Percentiles rank a stretch among this genome's conserved stretches.
Evolutionary conservation across 192 early-diverging fungal species (phyloP).

Genomic region (Coemansia sp.): DNA sequence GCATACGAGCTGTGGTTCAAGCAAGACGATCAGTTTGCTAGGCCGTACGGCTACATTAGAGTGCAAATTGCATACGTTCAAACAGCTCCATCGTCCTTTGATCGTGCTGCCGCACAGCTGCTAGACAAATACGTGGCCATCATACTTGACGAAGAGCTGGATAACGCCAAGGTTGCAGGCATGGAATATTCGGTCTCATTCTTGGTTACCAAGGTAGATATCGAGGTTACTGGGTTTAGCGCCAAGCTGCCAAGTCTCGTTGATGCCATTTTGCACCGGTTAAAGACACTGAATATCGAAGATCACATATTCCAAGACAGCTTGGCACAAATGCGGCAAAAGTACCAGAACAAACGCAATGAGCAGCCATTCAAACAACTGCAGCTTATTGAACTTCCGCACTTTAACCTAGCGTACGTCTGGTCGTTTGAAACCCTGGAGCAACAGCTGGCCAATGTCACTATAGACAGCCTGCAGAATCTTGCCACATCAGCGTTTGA

Average conservation of each 20-base stretch:
- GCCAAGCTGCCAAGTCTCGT: neutral
- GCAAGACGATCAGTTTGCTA: constrained; percentile 84
- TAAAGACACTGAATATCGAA: neutral
- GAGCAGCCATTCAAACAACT: neutral
- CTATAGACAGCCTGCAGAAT: neutral
- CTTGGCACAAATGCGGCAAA: neutral
- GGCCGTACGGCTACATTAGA: constrained; percentile 64
- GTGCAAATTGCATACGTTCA: neutral
- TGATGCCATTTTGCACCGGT: neutral
- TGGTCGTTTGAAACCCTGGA: neutral
- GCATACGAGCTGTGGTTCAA: constrained; percentile 79
- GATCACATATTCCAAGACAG: neutral
- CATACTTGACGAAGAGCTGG: neutral
- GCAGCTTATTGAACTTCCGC: neutral
- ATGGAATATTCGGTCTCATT: neutral
- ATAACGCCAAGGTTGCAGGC: neutral
- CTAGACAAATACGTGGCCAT: neutral
- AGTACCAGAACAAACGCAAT: neutral
- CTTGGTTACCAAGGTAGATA: neutral
- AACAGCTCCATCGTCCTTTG: neutral
- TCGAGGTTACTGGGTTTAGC: neutral
- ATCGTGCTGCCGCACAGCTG: neutral
- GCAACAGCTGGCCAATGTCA: neutral
- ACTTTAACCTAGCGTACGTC: neutral
- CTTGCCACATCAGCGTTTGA: neutral